phyloP scores from a whole-genome alignment of 371 early-diverging fungal species.

The Rhizomucor pusillus region DNA sequence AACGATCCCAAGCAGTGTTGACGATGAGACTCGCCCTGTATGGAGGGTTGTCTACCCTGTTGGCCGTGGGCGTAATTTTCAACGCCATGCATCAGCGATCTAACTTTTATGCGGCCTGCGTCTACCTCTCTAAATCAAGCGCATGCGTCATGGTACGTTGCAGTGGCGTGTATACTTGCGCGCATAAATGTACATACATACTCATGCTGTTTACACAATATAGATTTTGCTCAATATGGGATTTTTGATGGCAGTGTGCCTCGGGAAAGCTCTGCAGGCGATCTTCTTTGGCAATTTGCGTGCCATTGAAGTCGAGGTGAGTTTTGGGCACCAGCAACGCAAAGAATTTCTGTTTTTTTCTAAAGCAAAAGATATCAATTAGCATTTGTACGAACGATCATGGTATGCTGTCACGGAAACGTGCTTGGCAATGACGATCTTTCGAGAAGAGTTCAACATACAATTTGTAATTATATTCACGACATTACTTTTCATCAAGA shows the following conservation, averaged over 20 bases:
- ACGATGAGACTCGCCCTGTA: constrained; percentile 72
- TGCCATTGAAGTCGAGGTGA: constrained; percentile 87
- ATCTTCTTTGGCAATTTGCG: constrained; percentile 91
- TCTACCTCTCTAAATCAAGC: constrained; percentile 83
- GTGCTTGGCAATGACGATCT: constrained; percentile 93
- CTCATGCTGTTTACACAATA: not conserved
- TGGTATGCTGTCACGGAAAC: constrained; percentile 97
- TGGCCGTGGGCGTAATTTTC: constrained; percentile 68
- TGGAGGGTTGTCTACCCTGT: constrained; percentile 68
- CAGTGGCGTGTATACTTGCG: not conserved
- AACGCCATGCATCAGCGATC: constrained; percentile 74
- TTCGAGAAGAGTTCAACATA: constrained; percentile 91
- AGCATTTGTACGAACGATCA: constrained; percentile 93
- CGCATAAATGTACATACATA: not conserved
- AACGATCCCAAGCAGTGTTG: not conserved
- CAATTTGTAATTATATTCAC: constrained; percentile 82
- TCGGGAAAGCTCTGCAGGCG: constrained; percentile 72
- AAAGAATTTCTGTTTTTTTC: not conserved
- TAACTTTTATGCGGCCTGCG: constrained; percentile 87
- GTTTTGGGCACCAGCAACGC: not conserved
- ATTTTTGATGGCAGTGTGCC: constrained; percentile 69
- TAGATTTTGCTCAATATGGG: constrained; percentile 84
- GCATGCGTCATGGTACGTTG: constrained; percentile 77
- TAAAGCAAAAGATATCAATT: constrained; percentile 4
- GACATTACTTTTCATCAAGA: constrained; percentile 82